A percentile compares a stretch with the other conserved stretches of the same genome.
These are phyloP conservation scores for Manihot esculenta DNA, from an alignment of 441 rosid species.

Conservation along the genomic window DNA sequence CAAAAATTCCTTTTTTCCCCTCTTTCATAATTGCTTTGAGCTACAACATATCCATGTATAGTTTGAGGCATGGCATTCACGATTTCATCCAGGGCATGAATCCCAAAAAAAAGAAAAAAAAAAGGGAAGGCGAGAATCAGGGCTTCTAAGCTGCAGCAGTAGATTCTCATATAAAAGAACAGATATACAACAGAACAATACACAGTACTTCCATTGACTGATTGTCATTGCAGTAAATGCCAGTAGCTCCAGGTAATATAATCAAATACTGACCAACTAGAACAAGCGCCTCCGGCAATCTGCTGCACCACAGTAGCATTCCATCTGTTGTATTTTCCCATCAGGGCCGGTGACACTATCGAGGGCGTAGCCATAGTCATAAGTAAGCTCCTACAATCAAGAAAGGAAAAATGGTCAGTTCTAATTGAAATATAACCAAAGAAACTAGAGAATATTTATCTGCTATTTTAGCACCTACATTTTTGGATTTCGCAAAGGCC, in stretches of 20 bases:
- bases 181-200: conserved; percentile 4
- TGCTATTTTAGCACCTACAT: neutral
- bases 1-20: neutral
- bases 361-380: conserved; percentile 84
- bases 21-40: conserved; percentile 6
- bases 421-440: neutral
- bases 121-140: neutral
- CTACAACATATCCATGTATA: neutral
- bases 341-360: conserved; percentile 73
- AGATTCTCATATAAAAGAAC: neutral
- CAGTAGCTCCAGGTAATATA: neutral
- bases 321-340: conserved; percentile 64
- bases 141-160: neutral
- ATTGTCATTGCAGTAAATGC: neutral
- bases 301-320: conserved; percentile 76
- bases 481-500: neutral
- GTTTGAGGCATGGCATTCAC: neutral
- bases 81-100: neutral
- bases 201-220: neutral
- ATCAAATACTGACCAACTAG: conserved; percentile 26
- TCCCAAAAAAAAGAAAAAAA: neutral
- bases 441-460: neutral
- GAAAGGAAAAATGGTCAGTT: neutral
- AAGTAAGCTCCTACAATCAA: conserved; percentile 66
- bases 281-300: conserved; percentile 72